These are phyloP conservation scores for Symbiodinium pilosum DNA, from an alignment of 73 alveolate genomes.

Conservation along the genomic window DNA sequence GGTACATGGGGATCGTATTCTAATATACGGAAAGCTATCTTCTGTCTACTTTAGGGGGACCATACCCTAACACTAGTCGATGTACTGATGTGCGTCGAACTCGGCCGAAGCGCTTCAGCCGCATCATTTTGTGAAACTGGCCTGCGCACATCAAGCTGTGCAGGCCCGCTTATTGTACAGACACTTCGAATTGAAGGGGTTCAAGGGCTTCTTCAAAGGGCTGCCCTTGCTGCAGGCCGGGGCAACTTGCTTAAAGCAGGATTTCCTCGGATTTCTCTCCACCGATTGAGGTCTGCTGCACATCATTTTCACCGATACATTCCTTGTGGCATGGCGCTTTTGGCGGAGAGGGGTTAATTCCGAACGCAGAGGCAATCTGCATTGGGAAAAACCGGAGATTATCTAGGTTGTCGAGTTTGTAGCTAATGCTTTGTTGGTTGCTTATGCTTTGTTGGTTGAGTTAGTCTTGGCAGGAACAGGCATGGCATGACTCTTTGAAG, in stretches of 20 bases:
- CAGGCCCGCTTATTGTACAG: not conserved
- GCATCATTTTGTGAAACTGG: not conserved
- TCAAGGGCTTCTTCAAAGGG: not conserved
- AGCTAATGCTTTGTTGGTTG: too few relatives aligned
- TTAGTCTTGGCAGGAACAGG: too few relatives aligned
- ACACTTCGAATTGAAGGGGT: not conserved
- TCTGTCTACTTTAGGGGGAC: too few relatives aligned
- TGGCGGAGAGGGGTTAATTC: not conserved
- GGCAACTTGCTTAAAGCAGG: slow-evolving; percentile 12
- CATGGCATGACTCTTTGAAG: too few relatives aligned
- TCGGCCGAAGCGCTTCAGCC: not conserved
- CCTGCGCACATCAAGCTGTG: not conserved
- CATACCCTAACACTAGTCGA: too few relatives aligned
- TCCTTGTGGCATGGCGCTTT: not conserved
- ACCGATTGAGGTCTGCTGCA: not conserved
- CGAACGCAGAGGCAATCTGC: not conserved
- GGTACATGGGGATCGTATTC: too few relatives aligned
- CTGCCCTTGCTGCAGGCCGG: not conserved
- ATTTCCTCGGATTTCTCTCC: not conserved
- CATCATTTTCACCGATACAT: too few relatives aligned
- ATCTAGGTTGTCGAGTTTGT: too few relatives aligned
- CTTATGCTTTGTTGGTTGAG: too few relatives aligned
- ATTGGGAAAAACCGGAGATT: too few relatives aligned
- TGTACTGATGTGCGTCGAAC: too few relatives aligned
- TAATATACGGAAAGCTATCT: too few relatives aligned